Percentiles rank a stretch among this genome's conserved stretches.
These are phyloP conservation scores for Sphaerostilbella broomeana DNA, from an alignment of 2,329 filamentous ascomycete genomes.

Conservation along the genomic window DNA sequence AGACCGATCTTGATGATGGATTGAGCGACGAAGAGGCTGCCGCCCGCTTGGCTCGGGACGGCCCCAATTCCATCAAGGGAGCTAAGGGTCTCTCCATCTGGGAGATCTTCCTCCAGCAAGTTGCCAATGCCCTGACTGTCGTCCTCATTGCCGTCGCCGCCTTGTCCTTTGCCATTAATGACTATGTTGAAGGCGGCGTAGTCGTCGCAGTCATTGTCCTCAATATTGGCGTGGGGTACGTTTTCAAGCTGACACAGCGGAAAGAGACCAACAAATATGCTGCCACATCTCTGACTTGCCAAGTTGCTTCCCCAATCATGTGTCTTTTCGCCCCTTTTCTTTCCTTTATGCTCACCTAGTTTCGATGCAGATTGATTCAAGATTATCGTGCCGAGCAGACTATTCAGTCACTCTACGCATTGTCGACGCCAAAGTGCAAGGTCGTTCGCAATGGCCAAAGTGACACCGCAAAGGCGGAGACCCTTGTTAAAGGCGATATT, in stretches of 20 bases:
- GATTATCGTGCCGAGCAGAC: constrained; percentile 57
- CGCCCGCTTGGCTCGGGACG: constrained; percentile 58
- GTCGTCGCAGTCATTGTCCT: constrained; percentile 59
- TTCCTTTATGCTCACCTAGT: constrained; percentile 4
- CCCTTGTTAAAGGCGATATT: constrained; percentile 60
- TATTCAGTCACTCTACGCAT: constrained; percentile 53
- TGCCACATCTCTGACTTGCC: not conserved
- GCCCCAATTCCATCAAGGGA: constrained; percentile 64
- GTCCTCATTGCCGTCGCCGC: constrained; percentile 71
- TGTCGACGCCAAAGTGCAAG: constrained; percentile 54
- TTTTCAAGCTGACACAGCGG: constrained; percentile 15
- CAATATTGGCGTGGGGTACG: constrained; percentile 60
- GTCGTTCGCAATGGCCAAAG: constrained; percentile 48
- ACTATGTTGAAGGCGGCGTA: constrained; percentile 58
- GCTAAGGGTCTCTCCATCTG: constrained; percentile 65
- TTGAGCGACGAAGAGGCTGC: constrained; percentile 56
- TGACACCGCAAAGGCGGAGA: constrained; percentile 47
- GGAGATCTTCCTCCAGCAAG: constrained; percentile 70
- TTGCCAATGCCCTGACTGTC: constrained; percentile 70
- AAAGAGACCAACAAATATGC: constrained; percentile 10
- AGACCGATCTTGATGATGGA: constrained; percentile 48
- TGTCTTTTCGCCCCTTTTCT: constrained; percentile 8
- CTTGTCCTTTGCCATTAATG: constrained; percentile 57
- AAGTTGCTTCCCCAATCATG: not conserved
- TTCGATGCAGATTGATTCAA: constrained; percentile 43